A percentile compares a stretch with the other conserved stretches of the same genome.
Evolutionary conservation across 2,329 filamentous ascomycete genomes (phyloP).

Genomic region (Scleromitrula shiraiana): DNA sequence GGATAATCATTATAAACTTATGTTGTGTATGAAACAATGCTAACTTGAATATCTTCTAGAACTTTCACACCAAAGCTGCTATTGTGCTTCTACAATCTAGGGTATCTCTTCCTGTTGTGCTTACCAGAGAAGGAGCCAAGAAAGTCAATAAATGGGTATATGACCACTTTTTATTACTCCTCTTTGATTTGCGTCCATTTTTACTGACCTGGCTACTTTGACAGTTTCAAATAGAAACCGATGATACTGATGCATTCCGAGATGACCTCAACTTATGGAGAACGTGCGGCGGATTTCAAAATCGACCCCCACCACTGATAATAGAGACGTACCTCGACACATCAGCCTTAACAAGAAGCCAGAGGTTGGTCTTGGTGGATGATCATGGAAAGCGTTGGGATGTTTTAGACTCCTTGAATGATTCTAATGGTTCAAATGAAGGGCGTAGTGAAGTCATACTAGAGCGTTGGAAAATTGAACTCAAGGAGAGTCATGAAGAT

Average conservation of each 20-base stretch:
- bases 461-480: conserved; percentile 83
- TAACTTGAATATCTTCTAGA: conserved; percentile 46
- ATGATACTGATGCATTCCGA: conserved; percentile 81
- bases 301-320: conserved; percentile 72
- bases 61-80: conserved; percentile 84
- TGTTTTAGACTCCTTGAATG: conserved; percentile 73
- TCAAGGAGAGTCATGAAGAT: conserved; percentile 53
- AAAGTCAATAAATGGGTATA: conserved; percentile 84
- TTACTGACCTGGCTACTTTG: background rate
- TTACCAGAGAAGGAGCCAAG: conserved; percentile 45
- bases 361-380: conserved; percentile 81
- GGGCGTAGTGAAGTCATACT: conserved; percentile 59
- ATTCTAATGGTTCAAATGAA: conserved; percentile 41
- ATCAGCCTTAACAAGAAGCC: conserved; percentile 68
- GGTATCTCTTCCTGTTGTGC: conserved; percentile 53
- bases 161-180: background rate
- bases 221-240: conserved; percentile 90
- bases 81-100: conserved; percentile 76
- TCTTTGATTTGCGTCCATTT: background rate
- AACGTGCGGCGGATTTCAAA: conserved; percentile 65
- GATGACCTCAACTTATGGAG: conserved; percentile 80
- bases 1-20: background rate
- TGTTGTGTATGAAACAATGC: conserved; percentile 1
- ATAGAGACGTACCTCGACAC: conserved; percentile 88
- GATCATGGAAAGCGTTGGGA: conserved; percentile 90